Base-by-base conservation (phyloP, 176 grass and related monocot species). In the Triticum urartu region DNA sequence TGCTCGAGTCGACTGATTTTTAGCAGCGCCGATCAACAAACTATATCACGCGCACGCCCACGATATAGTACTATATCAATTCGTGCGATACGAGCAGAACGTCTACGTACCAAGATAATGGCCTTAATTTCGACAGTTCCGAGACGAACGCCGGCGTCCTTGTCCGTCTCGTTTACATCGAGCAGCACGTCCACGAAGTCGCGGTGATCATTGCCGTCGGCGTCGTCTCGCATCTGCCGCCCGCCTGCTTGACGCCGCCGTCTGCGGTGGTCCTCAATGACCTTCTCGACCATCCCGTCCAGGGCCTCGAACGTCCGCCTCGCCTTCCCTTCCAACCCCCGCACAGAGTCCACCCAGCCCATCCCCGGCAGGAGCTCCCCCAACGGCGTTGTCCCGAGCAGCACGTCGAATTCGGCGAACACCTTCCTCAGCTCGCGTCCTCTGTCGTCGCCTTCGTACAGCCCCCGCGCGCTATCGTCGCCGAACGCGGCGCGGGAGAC, bases 321-420 rank as follows among this genome's bases (percentile, higher is more conserved):
- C 3, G 63, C 34, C 66, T 18, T 89, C 15, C 20, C 26, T 10
- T 86, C 75, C 6, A 73, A 5, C 1, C 92, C 89, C 3, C 13
- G 17, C 15, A 81, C 7, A 7, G 28, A 13, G 84, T 94, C 93
- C 14, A 92, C 48, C 90, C 89, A 94, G 18, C 86, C 69, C 32
- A 94, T 72, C 43, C 82, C 85, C 12, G 90, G 87, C 79, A 92
- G 14, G 17, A 75, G 33, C 25, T 94, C 85, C 9, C 61, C 90
- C 1, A 88, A 1, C 1, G 79, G 85, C 35, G 7, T 14, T 59
- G 25, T 86, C 67, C 33, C 75, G 43, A 65, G 24, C 18, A 87
- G 36, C 59, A 22, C 56, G 2, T 6, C 21, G 26, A 7, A 64
- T 26, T 81, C 58, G 3, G 69, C 4, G 28, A 81, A 52, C 30